A percentile compares a stretch with the other conserved stretches of the same genome.
phyloP scores from a whole-genome alignment of 179 eudicot genomes.

The Spinacia oleracea region DNA sequence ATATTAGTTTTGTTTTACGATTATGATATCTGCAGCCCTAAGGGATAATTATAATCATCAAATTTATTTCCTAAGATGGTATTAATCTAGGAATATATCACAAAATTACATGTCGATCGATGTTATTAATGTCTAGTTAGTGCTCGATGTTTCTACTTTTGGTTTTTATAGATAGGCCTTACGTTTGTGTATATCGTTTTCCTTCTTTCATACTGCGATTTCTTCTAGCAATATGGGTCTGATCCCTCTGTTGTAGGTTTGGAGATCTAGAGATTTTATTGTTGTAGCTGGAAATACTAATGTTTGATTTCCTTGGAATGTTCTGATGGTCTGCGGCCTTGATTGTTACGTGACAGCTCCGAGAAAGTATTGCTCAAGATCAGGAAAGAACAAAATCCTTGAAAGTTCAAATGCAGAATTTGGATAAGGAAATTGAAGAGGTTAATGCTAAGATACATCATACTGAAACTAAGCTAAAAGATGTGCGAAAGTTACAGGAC shows the following conservation, averaged over 20 bases:
- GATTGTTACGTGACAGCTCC: slow-evolving; percentile 55
- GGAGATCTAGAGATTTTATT: background rate
- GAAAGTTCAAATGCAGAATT: slow-evolving; percentile 65
- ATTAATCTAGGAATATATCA: no score
- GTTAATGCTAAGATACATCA: slow-evolving; percentile 64
- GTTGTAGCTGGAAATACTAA: background rate
- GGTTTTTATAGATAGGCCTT: no score
- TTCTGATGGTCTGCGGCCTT: slow-evolving; percentile 20
- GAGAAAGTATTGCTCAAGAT: slow-evolving; percentile 88
- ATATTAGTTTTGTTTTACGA: background rate
- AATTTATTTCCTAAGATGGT: no score
- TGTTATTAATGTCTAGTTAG: no score
- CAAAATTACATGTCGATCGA: no score
- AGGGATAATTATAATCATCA: no score
- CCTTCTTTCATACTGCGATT: background rate
- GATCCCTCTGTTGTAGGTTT: background rate
- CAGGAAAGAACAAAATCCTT: slow-evolving; percentile 68
- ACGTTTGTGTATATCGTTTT: no score
- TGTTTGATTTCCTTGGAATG: slow-evolving; percentile 13
- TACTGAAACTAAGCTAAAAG: slow-evolving; percentile 67
- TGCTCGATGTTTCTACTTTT: no score
- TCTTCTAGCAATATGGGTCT: background rate
- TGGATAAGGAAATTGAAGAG: slow-evolving; percentile 57
- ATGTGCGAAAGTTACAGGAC: slow-evolving; percentile 54
- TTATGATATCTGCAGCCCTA: no score